These are phyloP conservation scores for Parietaria judaica DNA, from an alignment of 306 rosid genomes.

Conservation along the genomic window DNA sequence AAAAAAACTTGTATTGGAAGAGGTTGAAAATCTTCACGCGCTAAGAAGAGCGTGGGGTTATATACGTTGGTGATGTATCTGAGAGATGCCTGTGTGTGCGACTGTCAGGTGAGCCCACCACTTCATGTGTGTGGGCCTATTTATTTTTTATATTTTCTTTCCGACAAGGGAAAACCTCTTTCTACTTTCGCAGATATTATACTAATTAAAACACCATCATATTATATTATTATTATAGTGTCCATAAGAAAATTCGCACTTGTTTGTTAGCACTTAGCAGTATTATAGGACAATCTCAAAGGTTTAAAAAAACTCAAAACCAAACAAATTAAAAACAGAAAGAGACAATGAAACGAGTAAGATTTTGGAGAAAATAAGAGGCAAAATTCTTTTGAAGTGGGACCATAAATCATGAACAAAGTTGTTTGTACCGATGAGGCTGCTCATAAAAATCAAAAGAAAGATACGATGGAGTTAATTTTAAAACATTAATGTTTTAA, in stretches of 20 bases:
- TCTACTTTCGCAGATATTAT: neutral
- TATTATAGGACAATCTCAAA: too few species aligned
- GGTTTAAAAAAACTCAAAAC: too few species aligned
- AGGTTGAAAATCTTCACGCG: too few species aligned
- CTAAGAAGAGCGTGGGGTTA: too few species aligned
- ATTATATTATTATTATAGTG: neutral
- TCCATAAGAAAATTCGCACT: neutral
- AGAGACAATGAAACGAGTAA: neutral
- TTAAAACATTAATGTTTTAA: too few species aligned
- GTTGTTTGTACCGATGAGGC: neutral
- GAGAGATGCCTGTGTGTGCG: conserved; percentile 10
- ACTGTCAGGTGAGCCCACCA: conserved; percentile 20
- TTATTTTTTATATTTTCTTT: too few species aligned
- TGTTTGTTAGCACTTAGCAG: too few species aligned
- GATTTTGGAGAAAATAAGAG: neutral
- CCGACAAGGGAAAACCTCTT: too few species aligned
- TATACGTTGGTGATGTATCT: neutral
- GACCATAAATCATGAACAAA: neutral
- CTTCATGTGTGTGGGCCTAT: conserved; percentile 23
- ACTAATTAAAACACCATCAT: neutral
- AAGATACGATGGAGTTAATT: neutral
- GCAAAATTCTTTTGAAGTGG: conserved; percentile 3
- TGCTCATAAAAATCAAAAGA: neutral
- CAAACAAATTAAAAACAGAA: neutral
- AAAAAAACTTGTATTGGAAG: too few species aligned